Percentiles rank a stretch among this genome's conserved stretches.
phyloP scores from a whole-genome alignment of 805 yeast genomes.

The Ascoidea tarda region DNA sequence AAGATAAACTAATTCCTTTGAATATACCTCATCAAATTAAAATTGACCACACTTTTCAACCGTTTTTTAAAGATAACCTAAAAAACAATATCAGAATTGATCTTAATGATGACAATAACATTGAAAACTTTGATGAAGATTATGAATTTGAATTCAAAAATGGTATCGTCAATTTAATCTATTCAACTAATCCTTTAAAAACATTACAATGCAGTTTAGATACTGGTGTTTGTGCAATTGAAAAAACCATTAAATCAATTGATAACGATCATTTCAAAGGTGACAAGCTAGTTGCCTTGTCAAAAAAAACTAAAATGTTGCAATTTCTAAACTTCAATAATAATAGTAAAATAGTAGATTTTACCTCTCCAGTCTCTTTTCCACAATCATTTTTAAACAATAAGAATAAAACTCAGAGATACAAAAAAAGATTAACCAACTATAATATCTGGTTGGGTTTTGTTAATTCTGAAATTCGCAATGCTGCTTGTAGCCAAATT shows the following conservation, averaged over 20 bases:
- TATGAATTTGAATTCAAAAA: neutral
- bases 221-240: neutral
- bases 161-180: neutral
- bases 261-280: neutral
- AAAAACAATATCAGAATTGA: slow-evolving; percentile 2
- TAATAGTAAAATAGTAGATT: slow-evolving; percentile 11
- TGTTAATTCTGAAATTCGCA: slow-evolving; percentile 22
- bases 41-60: neutral
- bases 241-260: neutral
- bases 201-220: slow-evolving; percentile 5
- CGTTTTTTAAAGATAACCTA: neutral
- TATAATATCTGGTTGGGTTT: slow-evolving; percentile 17
- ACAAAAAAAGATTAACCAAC: neutral
- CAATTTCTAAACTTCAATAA: neutral
- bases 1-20: slow-evolving; percentile 1
- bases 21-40: neutral
- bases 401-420: no score
- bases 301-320: no score
- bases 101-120: slow-evolving; percentile 11
- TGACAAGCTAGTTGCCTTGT: no score
- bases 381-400: no score
- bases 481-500: slow-evolving; percentile 24
- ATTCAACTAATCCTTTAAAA: slow-evolving; percentile 2
- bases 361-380: neutral
- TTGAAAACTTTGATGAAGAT: neutral